Base-by-base conservation (phyloP, 257 asterid genomes). In the Salvia splendens region DNA sequence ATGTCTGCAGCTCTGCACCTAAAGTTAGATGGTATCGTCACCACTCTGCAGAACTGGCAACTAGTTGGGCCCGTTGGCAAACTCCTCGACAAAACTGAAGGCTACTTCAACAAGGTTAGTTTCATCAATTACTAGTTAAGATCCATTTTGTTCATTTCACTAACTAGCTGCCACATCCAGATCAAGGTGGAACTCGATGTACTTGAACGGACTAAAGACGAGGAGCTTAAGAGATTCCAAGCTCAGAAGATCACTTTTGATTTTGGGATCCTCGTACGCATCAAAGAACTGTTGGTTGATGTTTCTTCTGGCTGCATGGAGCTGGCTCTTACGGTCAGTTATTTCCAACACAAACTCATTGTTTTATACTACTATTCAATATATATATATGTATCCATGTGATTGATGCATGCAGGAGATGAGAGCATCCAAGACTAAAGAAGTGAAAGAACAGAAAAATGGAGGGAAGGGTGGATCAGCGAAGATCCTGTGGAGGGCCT, bases 231-330 rank as follows among this genome's bases (percentile, higher is more conserved):
- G 91, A 85, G 81, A 78, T 84, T 87, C 54, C 77, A 62, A 65
- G 81, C 86, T 64, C 94, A 91, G 64, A 91, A 89, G 73, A 89
- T 91, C 85, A 78, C 58, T 60, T 89, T 91, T 58, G 92, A 91
- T 73, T 91, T 87, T 55, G 69, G 90, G 74, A 80, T 91, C 78
- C 86, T 92, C 10, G 14, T 85, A 61, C 87, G 79, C 0, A 89
- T 92, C 78, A 92, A 92, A 74, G 98, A 91, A 71, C 65, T 78
- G 54, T 70, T 85, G 88, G 98, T 92, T 12, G 96, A 87, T 73
- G 82, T 89, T 62, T 92, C 98, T 52, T 89, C 98, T 10, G 70
- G 79, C 78, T 92, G 96, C 30, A 89, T 89, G 96, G 96, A 92
- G 70, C 68, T 78, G 58, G 91, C 93, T n/a, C 86, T 92, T 30